Evolutionary conservation across 2,329 filamentous ascomycete genomes (phyloP), one percentile per base, ranked within the genome.

Genomic region (Colletotrichum trifolii): DNA sequence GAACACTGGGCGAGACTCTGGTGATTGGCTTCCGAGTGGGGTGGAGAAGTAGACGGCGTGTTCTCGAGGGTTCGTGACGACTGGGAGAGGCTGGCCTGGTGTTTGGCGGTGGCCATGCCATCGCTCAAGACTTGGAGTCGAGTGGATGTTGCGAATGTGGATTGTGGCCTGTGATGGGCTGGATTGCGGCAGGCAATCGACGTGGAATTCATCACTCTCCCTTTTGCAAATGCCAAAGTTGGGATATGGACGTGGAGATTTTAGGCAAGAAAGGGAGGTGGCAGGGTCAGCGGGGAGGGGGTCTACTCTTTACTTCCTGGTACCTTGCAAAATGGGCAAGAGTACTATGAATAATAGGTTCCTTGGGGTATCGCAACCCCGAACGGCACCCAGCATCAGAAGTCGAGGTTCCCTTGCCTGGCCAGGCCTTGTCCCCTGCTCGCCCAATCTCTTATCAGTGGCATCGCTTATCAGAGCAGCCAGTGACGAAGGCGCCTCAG

Each of bases 361-460:
- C 43, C n/a, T 17, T 25, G 15, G 54, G 54, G 17, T 9, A 39
- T 35, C 15, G 17, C 4, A 40, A 25, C 25, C 9, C 40, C 42
- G 53, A 35, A 46, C 46, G 53, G 42, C 53, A 58, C 46, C 35
- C 43, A 38, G 25, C 38, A 40, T 38, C 25, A 34, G 40, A 43
- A 60, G 48, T 47, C 60, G 39, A 42, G 54, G 47, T 13, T 57
- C 36, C 60, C 60, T 49, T 58, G 54, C 35, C 54, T 13, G 25
- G 38, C 46, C 38, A 13, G 13, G 36, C 45, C 11, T 35, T 56
- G 45, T 45, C n/a, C 58, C 58, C 52, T 56, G 57, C 46, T 42
- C 35, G 40, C 43, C 33, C 47, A 53, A 43, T 57, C 13, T 62
- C 58, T 57, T 66, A 66, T 65, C 58, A 62, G 52, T 11, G 34